Base-by-base conservation (phyloP, 2,329 filamentous ascomycete genomes). In the Parafenestella ontariensis region DNA sequence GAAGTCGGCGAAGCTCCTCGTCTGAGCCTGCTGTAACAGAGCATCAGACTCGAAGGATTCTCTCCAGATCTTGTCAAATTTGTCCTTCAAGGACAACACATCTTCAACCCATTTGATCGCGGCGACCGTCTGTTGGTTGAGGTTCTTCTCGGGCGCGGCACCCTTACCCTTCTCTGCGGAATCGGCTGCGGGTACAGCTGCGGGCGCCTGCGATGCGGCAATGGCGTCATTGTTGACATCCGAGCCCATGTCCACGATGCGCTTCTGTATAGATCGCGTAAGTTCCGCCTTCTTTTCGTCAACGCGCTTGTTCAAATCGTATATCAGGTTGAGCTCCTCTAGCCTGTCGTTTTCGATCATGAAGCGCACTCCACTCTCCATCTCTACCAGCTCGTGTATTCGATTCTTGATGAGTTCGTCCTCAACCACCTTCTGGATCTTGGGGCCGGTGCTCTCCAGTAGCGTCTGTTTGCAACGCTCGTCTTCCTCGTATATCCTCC, bases 71-170 rank as follows among this genome's bases (percentile, higher is more conserved):
- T 77, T 83, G 73, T 98, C 93, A 66, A 96, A 98, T 71, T 95
- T 96, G 64, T 90, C 88, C 76, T 98, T 97, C 24, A 99, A 81
- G 17, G 78, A 77, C 43, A 99, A 79, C 2, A 98, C 90, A 66
- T 96, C 92, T 65, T 96, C 91, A 2, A 98, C 94, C 95, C 95
- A 99, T 68, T 90, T 91, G 65, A 98, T 89, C 0, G 95, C 95
- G 1, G 92, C 90, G 0, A 87, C 85, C 0, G 95, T 98, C 70
- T 93, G 89, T 72, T 92, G 89, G 24, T 91, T 93, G 7, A 88
- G 79, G 1, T 75, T 60, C 71, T 77, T 77, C 50, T 87, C 85
- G 41, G 66, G 70, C 6, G 61, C 53, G 6, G 64, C 48, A 0
- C 77, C 78, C 20, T 78, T 81, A 21, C 77, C 79, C 28, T 83